A percentile compares a stretch with the other conserved stretches of the same genome.
Evolutionary conservation across 148 eudicot genomes (phyloP).

Genomic region (Chenopodium formosanum): DNA sequence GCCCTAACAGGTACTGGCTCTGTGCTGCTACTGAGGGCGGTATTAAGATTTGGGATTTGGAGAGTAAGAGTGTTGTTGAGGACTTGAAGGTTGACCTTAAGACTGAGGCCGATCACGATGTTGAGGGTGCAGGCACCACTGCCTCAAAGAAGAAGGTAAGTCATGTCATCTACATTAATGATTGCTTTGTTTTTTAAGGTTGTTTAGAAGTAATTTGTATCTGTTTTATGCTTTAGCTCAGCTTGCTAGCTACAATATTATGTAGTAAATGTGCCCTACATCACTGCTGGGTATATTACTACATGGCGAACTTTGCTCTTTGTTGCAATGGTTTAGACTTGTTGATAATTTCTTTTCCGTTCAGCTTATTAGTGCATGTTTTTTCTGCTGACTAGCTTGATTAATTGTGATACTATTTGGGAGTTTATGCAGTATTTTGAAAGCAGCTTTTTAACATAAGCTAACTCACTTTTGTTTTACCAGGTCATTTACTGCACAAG

Average conservation of each 20-base stretch:
- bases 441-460: no score
- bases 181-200: constrained; percentile 1
- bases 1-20: constrained; percentile 94
- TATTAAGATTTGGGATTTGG: constrained; percentile 90
- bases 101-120: constrained; percentile 58
- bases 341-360: no score
- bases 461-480: background rate
- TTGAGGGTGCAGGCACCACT: constrained; percentile 40
- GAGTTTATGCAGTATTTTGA: no score
- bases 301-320: no score
- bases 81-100: constrained; percentile 79
- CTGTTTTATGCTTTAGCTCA: no score
- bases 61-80: constrained; percentile 72
- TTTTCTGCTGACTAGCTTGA: no score
- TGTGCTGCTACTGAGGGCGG: constrained; percentile 84
- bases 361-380: no score
- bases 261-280: no score
- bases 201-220: background rate
- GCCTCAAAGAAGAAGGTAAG: constrained; percentile 59
- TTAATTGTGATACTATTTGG: no score
- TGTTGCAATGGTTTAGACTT: no score
- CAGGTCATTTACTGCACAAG: constrained; percentile 81
- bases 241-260: no score
- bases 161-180: background rate
- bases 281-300: no score